These are phyloP conservation scores for Gryganskiella cystojenkinii DNA, from an alignment of 192 early-diverging fungal species.

Conservation along the genomic window DNA sequence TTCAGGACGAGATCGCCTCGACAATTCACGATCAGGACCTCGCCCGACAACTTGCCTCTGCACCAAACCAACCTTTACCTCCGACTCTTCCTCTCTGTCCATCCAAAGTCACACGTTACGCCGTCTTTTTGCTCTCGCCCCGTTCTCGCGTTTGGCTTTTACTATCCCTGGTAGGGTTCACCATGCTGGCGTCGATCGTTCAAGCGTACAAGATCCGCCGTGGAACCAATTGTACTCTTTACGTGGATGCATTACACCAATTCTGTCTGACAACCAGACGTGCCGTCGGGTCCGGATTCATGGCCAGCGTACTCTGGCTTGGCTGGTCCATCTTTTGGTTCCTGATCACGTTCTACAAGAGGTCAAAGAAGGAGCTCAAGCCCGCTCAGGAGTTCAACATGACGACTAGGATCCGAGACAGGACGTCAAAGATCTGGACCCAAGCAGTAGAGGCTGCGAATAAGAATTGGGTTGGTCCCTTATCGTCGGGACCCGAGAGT, in stretches of 20 bases:
- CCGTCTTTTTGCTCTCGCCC: conserved; percentile 10
- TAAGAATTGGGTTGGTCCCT: too few relatives aligned
- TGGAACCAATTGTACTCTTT: conserved; percentile 1
- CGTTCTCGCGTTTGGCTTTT: conserved; percentile 10
- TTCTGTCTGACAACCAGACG: conserved; percentile 3
- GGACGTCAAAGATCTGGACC: too few relatives aligned
- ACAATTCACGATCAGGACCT: not conserved
- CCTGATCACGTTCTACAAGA: conserved; percentile 7
- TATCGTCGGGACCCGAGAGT: too few relatives aligned
- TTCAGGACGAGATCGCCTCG: not conserved
- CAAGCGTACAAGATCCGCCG: conserved; percentile 16
- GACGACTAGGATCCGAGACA: not conserved
- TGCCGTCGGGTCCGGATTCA: conserved; percentile 9
- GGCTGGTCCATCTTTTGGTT: conserved; percentile 2
- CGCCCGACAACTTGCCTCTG: not conserved
- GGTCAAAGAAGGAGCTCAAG: not conserved
- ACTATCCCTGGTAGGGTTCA: conserved; percentile 5
- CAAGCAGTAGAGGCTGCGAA: too few relatives aligned
- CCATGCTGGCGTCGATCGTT: conserved; percentile 1
- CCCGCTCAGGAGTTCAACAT: not conserved
- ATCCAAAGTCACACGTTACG: not conserved
- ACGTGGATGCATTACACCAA: not conserved
- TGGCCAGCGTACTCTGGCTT: conserved; percentile 15
- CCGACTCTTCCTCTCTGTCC: not conserved
- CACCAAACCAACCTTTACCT: not conserved